A percentile compares a stretch with the other conserved stretches of the same genome.
Evolutionary conservation across 2,329 filamentous ascomycete genomes (phyloP).

Genomic region (Orbilia ellipsospora): DNA sequence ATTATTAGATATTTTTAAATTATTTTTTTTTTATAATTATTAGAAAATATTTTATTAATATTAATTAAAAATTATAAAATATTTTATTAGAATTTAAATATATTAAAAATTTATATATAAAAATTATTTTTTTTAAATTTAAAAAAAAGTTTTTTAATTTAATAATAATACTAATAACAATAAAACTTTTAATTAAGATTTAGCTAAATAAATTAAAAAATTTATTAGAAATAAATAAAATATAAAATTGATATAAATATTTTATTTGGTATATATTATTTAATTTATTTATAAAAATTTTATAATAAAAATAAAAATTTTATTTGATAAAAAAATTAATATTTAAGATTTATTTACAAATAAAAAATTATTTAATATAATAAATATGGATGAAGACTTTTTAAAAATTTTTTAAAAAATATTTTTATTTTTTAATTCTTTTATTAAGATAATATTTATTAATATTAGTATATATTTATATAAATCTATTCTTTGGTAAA

Average conservation of each 20-base stretch:
- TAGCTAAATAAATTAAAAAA: too few species aligned
- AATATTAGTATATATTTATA: not conserved
- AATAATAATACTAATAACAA: too few species aligned
- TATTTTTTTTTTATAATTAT: not conserved
- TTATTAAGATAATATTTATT: too few species aligned
- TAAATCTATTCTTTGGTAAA: not conserved
- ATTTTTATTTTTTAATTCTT: not conserved
- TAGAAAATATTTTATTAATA: not conserved
- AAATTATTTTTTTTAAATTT: too few species aligned
- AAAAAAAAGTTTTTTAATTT: too few species aligned
- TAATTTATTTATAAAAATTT: not conserved
- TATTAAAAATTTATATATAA: too few species aligned
- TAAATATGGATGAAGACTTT: not conserved
- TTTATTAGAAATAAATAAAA: not conserved
- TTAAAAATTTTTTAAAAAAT: not conserved
- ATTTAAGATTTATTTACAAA: not conserved
- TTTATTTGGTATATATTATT: not conserved
- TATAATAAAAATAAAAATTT: not conserved
- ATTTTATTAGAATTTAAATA: too few species aligned
- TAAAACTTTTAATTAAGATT: too few species aligned
- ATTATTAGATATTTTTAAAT: not conserved
- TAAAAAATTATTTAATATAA: not conserved
- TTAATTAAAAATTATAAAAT: too few species aligned
- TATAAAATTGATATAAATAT: not conserved
- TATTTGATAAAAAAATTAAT: not conserved